Evolutionary conservation across 305 asterid species (phyloP), one percentile per base, ranked within the genome.

Genomic region (Withania somnifera): DNA sequence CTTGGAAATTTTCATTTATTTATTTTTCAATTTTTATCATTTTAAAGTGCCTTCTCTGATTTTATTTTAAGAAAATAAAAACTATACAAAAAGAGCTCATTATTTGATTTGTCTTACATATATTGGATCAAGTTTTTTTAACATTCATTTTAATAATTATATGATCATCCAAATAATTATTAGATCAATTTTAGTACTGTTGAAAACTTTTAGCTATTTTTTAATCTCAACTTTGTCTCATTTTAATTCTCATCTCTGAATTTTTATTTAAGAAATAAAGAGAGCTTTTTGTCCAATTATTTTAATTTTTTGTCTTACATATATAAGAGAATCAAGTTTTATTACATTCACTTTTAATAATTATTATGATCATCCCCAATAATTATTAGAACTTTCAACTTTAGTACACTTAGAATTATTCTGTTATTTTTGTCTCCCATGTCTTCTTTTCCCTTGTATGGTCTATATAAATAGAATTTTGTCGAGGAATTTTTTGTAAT

Each of bases 341-440:
- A 32, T 57, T 56, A 77, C 19, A 34, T 77, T 30, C 40, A 71
- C 15, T 42, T 71, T 40, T 6, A 69, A 69, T 32, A 28, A 63
- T 19, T 34, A 34, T n/a, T 36, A 36, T 36, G 52, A 63, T 30
- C 22, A 68, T 38, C 54, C 54, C 17, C 20, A 69, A 20, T 69
- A 71, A 71, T 42, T 24, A 71, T 24, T 24, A 45, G 36, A 47
- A n/a, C n/a, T n/a, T n/a, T 71, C 79, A 71, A 22, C 47, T 45
- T 71, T 14, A 11, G 58, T 71, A 71, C 58, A 7, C 20, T 45
- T 24, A 7, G 2, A 71, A 2, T 7, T 45, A 22, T 45, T 71
- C 79, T 11, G 57, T 71, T 71, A 45, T 24, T 73, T 73, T 73
- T 73, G 79, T 73, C 79, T 71, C 52, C 28, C 57, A 71, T 73